These are phyloP conservation scores for Selaginella tamariscina DNA, from an alignment of 75 land plant genomes.

Conservation along the genomic window DNA sequence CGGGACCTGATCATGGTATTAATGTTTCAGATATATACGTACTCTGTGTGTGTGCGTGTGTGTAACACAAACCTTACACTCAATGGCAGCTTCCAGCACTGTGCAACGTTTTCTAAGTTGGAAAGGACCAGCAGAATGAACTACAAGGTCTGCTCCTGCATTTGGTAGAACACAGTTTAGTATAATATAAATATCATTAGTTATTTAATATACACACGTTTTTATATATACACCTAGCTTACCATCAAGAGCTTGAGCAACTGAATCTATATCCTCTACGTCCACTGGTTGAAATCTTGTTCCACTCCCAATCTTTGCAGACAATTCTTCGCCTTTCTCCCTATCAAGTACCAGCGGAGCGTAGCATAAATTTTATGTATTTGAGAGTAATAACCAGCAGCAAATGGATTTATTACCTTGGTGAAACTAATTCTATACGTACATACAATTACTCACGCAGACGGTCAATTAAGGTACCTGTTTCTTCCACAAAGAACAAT, in stretches of 20 bases:
- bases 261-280: constrained; percentile 29
- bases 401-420: no score
- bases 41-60: neutral
- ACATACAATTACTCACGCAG: no score
- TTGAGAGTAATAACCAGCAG: no score
- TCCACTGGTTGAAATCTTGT: constrained; percentile 49
- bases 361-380: no score
- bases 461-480: no score
- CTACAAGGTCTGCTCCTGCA: constrained; percentile 75
- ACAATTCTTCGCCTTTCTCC: constrained; percentile 59
- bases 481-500: no score
- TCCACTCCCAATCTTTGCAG: constrained; percentile 38
- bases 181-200: no score
- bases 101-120: constrained; percentile 57
- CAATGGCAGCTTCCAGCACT: constrained; percentile 77
- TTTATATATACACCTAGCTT: neutral
- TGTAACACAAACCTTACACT: constrained; percentile 26
- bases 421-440: no score
- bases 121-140: constrained; percentile 94
- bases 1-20: constrained; percentile 70
- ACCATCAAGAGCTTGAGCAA: constrained; percentile 52
- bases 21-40: no score
- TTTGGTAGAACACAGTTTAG: neutral
- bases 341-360: no score
- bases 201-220: neutral